Conservation (phyloP, 2,329 filamentous ascomycete genomes). For the Alternaria sp. region DNA sequence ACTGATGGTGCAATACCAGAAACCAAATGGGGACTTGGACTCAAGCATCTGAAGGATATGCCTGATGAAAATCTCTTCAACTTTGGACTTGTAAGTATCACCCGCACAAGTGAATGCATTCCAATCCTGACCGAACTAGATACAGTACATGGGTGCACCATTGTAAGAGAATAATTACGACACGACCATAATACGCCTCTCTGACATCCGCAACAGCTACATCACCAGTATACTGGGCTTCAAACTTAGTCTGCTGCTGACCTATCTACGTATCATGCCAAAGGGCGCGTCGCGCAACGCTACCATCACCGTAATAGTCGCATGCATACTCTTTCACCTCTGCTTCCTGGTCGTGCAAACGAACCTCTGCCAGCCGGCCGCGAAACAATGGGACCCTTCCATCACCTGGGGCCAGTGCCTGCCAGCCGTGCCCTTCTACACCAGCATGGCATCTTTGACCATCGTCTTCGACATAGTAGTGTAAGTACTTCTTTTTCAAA, state of each 20-base stretch:
- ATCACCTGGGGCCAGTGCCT: constrained; percentile 20
- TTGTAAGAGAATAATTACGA: constrained; percentile 9
- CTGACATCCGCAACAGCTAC: constrained; percentile 11
- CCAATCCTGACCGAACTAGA: constrained; percentile 5
- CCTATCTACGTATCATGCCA: constrained; percentile 24
- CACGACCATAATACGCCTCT: no score
- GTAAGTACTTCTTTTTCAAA: neutral
- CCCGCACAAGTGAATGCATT: neutral
- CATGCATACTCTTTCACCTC: constrained; percentile 18
- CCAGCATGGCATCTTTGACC: constrained; percentile 20
- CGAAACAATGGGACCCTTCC: constrained; percentile 20
- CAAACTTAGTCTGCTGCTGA: constrained; percentile 20
- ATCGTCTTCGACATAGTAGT: constrained; percentile 18
- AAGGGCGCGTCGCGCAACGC: constrained; percentile 15
- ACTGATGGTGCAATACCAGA: constrained; percentile 5
- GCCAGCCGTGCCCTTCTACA: constrained; percentile 19
- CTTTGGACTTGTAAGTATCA: constrained; percentile 15
- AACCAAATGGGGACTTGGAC: constrained; percentile 23
- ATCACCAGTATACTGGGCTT: constrained; percentile 24
- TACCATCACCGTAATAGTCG: constrained; percentile 15
- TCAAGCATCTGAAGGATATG: constrained; percentile 16
- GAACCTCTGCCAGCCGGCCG: constrained; percentile 21
- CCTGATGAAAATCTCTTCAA: constrained; percentile 18
- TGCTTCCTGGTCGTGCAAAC: constrained; percentile 17
- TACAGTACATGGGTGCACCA: constrained; percentile 25